Base-by-base conservation (phyloP, 176 grass and related monocot species). In the Raddia guianensis region DNA sequence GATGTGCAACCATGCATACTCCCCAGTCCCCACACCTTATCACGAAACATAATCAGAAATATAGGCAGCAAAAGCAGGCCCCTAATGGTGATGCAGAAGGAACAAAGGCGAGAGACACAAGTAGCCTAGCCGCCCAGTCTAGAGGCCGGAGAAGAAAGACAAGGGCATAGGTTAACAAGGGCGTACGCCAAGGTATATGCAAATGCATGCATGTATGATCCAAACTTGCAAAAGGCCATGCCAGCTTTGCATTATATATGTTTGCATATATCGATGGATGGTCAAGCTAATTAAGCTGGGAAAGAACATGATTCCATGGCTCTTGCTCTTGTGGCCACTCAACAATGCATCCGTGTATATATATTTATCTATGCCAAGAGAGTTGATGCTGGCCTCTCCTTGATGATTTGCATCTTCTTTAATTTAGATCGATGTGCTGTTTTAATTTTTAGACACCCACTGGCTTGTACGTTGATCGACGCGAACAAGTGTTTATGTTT, bases 251-350 rank as follows among this genome's bases (percentile, higher is more conserved):
- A 27, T 55, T 42, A 15, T 46, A 6, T 68, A 20, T 51, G 20
- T 50, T 71, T 71, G 68, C 9, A 32, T 61, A 19, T n/a, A 68
- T 70, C 21, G 33, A 42, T 49, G 13, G 33, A 42, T 49, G 13
- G 42, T 70, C 63, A 85, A 62, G 63, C 18, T 40, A 40, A 40
- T 40, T 40, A 40, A 40, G 37, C 37, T 40, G 4, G 37, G 3
- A 62, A 62, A 70, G 82, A 78, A 83, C 80, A 74, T 74, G 70
- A 83, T 83, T 83, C 80, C 48, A 66, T 3, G 51, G 37, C 37
- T 40, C 70, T 81, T 8, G 32, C 10, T 62, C 18, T 33, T 18
- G 54, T 52, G 69, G 47, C 80, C 69, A 73, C 44, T 57, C 57
- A 73, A 63, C 55, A 33, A 42, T 8, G 16, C 37, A 50, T 60